A percentile compares a stretch with the other conserved stretches of the same genome.
Conservation (phyloP, 2,329 filamentous ascomycete genomes). For the Dactylellina haptotyla region DNA sequence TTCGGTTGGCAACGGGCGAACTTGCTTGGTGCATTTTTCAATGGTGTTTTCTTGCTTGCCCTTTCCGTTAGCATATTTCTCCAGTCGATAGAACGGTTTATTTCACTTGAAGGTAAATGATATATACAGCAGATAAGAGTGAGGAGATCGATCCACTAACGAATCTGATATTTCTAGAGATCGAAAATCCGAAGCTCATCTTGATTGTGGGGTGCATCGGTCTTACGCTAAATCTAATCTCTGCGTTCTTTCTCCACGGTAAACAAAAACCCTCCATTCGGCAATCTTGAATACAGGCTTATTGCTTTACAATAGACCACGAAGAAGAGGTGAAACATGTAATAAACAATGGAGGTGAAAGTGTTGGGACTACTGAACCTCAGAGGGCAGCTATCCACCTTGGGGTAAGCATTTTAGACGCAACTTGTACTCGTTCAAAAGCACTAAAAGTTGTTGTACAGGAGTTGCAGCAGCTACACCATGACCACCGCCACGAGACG, state of each 20-base stretch:
- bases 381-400: slow-evolving; percentile 17
- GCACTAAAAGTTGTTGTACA: not conserved
- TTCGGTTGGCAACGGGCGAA: slow-evolving; percentile 82
- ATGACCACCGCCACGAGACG: slow-evolving; percentile 66
- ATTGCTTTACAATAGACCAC: slow-evolving; percentile 59
- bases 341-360: slow-evolving; percentile 42
- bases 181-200: slow-evolving; percentile 73
- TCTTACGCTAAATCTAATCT: slow-evolving; percentile 74
- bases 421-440: no score
- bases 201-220: slow-evolving; percentile 76
- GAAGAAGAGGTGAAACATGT: slow-evolving; percentile 60
- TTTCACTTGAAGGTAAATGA: slow-evolving; percentile 66
- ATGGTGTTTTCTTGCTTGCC: slow-evolving; percentile 77
- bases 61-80: slow-evolving; percentile 77
- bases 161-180: slow-evolving; percentile 62
- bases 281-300: not conserved
- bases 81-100: slow-evolving; percentile 77
- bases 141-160: slow-evolving; percentile 1
- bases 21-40: slow-evolving; percentile 82
- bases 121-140: slow-evolving; percentile 7
- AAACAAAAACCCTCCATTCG: slow-evolving; percentile 53
- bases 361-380: slow-evolving; percentile 28
- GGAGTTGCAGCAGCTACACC: slow-evolving; percentile 61
- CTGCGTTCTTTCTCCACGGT: slow-evolving; percentile 74
- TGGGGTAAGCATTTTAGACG: not conserved